phyloP scores from a whole-genome alignment of 768 basidiomycete species.

The Cystobasidium ongulense region DNA sequence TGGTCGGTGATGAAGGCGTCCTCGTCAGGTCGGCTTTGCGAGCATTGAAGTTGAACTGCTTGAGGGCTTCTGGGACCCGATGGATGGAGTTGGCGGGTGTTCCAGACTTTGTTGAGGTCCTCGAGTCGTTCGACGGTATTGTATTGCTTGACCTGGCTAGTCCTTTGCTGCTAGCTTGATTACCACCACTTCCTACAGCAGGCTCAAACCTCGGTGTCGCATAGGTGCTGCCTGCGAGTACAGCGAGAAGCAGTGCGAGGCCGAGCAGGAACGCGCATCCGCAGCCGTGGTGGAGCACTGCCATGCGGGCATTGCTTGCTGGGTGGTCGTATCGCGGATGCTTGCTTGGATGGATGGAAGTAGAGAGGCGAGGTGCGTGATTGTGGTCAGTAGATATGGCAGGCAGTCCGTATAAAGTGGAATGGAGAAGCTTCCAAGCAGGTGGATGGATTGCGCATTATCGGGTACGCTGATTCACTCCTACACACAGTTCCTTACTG shows the following conservation, averaged over 20 bases:
- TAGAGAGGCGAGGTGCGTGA: no score
- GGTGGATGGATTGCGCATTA: no score
- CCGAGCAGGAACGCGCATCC: background rate
- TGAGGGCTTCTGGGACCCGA: background rate
- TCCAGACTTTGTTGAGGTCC: background rate
- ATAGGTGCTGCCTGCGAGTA: background rate
- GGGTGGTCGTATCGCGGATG: background rate
- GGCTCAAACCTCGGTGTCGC: background rate
- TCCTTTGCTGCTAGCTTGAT: background rate
- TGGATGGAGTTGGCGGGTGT: background rate
- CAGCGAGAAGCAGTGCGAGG: background rate
- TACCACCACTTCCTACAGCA: no score
- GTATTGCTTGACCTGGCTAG: background rate
- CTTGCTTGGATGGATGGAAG: background rate
- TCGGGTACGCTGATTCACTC: no score
- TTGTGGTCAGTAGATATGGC: no score
- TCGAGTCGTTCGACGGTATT: background rate
- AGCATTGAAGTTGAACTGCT: conserved; percentile 9
- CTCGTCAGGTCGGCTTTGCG: background rate
- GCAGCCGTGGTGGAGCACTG: background rate
- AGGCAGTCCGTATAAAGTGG: no score
- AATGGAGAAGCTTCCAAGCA: no score
- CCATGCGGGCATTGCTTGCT: conserved; percentile 3
- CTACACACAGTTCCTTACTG: no score
- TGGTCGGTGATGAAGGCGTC: background rate